phyloP scores from a whole-genome alignment of 805 yeast genomes.

The Candida nitratophila region DNA sequence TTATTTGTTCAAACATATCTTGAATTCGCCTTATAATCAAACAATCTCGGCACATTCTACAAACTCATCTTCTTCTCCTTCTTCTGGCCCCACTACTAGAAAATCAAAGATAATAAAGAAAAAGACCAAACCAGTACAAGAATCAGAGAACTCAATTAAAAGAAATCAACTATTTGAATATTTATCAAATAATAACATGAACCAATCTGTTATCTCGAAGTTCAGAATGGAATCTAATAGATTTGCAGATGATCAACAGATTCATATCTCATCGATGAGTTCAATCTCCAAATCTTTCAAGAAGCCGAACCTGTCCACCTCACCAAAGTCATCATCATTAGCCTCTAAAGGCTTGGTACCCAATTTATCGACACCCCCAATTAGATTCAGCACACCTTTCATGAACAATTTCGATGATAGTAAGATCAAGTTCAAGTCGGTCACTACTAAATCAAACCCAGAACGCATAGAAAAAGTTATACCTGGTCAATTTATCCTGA shows the following conservation, averaged over 20 bases:
- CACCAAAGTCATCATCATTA: no score
- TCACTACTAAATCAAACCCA: neutral
- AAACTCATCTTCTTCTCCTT: no score
- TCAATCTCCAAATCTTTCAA: neutral
- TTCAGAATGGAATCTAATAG: constrained; percentile 7
- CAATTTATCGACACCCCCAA: no score
- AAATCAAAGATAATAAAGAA: neutral
- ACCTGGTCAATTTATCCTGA: neutral
- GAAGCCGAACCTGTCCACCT: no score
- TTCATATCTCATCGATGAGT: neutral
- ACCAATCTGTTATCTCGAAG: constrained; percentile 6
- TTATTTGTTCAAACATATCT: constrained; percentile 1
- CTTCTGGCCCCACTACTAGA: neutral
- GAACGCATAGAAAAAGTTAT: neutral
- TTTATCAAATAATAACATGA: constrained; percentile 4
- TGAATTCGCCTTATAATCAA: neutral
- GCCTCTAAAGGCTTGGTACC: no score
- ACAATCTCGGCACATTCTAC: neutral
- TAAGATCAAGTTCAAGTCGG: neutral
- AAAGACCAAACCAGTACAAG: neutral
- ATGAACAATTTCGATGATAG: neutral
- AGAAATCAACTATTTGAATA: constrained; percentile 4
- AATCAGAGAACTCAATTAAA: constrained; percentile 7
- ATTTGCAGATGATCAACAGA: neutral
- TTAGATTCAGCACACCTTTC: neutral